A percentile compares a stretch with the other conserved stretches of the same genome.
These are phyloP conservation scores for Nakaseomyces kungkrabaensis DNA, from an alignment of 1,139 yeast species.

Conservation along the genomic window DNA sequence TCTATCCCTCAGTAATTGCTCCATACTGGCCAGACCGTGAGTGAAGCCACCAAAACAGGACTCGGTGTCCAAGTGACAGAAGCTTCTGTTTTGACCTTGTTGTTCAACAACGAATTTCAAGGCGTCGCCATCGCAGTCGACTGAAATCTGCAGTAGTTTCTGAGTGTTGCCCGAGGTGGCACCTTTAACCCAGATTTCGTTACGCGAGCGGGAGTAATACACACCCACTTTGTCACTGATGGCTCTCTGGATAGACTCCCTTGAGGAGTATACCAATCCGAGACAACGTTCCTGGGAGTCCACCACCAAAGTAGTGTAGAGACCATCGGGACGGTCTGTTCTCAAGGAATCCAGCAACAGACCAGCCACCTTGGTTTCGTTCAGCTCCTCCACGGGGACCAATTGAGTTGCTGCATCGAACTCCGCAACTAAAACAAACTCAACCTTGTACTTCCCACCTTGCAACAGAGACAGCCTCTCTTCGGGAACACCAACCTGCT, in stretches of 20 bases:
- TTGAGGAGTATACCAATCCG: slow-evolving; percentile 87
- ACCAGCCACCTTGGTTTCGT: slow-evolving; percentile 36
- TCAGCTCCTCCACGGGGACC: slow-evolving; percentile 12
- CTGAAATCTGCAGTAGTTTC: slow-evolving; percentile 48
- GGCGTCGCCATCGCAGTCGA: slow-evolving; percentile 91
- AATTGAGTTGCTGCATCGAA: slow-evolving; percentile 14
- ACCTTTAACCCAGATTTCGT: slow-evolving; percentile 93
- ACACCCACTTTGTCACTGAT: slow-evolving; percentile 79
- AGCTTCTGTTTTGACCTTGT: slow-evolving; percentile 43
- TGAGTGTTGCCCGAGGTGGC: slow-evolving; percentile 94
- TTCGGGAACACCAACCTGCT: slow-evolving; percentile 47
- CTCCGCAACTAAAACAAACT: slow-evolving; percentile 43
- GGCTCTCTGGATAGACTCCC: slow-evolving; percentile 72
- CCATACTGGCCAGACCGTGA: slow-evolving; percentile 51
- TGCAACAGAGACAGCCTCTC: slow-evolving; percentile 16
- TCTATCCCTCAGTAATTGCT: slow-evolving; percentile 46
- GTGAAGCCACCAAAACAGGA: slow-evolving; percentile 70
- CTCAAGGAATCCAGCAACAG: slow-evolving; percentile 47
- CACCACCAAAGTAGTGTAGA: slow-evolving; percentile 77
- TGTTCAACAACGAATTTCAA: slow-evolving; percentile 79
- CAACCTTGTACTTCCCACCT: slow-evolving; percentile 11
- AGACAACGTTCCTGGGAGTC: slow-evolving; percentile 57
- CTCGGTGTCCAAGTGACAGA: slow-evolving; percentile 73
- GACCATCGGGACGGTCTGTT: slow-evolving; percentile 81
- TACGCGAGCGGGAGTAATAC: slow-evolving; percentile 81